These are phyloP conservation scores for Fusarium sp. DNA, from an alignment of 2,329 filamentous ascomycete species.

Conservation along the genomic window DNA sequence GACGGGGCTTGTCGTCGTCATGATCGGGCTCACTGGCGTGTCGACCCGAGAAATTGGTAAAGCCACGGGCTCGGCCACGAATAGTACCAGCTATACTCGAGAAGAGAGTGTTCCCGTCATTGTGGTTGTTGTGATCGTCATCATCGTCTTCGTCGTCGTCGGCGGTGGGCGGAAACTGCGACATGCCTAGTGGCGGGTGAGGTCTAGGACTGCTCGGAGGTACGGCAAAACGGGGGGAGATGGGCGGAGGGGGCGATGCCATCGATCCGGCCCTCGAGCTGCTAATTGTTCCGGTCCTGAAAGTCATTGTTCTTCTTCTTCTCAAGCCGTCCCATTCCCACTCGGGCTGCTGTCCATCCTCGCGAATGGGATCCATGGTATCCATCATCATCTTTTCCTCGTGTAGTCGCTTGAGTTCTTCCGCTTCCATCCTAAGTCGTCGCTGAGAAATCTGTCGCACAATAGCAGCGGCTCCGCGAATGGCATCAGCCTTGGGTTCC, in stretches of 20 bases:
- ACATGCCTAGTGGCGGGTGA: slow-evolving; percentile 79
- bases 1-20: slow-evolving; percentile 59
- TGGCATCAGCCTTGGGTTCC: slow-evolving; percentile 96
- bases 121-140: slow-evolving; percentile 64
- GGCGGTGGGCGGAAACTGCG: slow-evolving; percentile 78
- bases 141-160: slow-evolving; percentile 69
- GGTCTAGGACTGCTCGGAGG: slow-evolving; percentile 48
- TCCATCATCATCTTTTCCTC: slow-evolving; percentile 82
- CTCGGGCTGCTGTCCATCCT: slow-evolving; percentile 74
- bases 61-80: slow-evolving; percentile 53
- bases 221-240: slow-evolving; percentile 45
- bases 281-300: slow-evolving; percentile 48
- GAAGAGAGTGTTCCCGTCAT: slow-evolving; percentile 64
- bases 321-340: slow-evolving; percentile 95
- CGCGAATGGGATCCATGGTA: slow-evolving; percentile 80
- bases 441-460: slow-evolving; percentile 84
- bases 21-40: slow-evolving; percentile 55
- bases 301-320: slow-evolving; percentile 73
- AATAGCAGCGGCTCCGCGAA: slow-evolving; percentile 91
- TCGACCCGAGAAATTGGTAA: slow-evolving; percentile 54
- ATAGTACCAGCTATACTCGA: slow-evolving; percentile 72
- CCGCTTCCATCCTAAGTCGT: slow-evolving; percentile 82
- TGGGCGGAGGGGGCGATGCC: slow-evolving; percentile 50
- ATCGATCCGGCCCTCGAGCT: slow-evolving; percentile 51
- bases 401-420: slow-evolving; percentile 83